Percentiles rank a stretch among this genome's conserved stretches.
Evolutionary conservation across 2,329 filamentous ascomycete species (phyloP).

Genomic region (Colletotrichum orbiculare): DNA sequence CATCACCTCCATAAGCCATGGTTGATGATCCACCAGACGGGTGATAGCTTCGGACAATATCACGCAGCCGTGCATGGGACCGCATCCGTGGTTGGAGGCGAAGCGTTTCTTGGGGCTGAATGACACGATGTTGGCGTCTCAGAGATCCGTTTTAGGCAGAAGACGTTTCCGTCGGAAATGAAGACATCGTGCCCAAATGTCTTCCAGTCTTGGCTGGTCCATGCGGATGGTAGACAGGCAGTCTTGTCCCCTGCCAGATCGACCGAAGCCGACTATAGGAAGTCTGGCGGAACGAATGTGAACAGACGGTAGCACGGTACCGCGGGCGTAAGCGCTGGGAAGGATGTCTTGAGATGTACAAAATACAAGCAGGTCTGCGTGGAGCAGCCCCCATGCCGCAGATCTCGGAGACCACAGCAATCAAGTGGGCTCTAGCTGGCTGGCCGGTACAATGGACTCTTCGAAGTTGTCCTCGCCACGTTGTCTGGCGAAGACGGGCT

Average conservation of each 20-base stretch:
- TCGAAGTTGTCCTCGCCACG: constrained; percentile 26
- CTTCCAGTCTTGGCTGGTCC: constrained; percentile 16
- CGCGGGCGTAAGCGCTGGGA: constrained; percentile 3
- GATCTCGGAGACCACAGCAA: constrained; percentile 31
- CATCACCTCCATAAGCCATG: constrained; percentile 1
- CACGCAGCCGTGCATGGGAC: background rate
- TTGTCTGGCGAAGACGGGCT: constrained; percentile 6
- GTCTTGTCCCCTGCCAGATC: constrained; percentile 4
- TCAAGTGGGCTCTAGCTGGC: constrained; percentile 33
- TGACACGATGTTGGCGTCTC: constrained; percentile 26
- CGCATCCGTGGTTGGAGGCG: constrained; percentile 2
- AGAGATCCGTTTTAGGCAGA: constrained; percentile 20
- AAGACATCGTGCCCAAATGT: constrained; percentile 11
- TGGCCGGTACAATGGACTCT: constrained; percentile 11
- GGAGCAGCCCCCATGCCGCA: constrained; percentile 25
- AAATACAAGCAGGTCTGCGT: constrained; percentile 1
- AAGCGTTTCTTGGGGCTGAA: constrained; percentile 6
- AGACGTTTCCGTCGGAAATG: constrained; percentile 30
- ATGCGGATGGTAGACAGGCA: constrained; percentile 9
- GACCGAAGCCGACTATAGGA: background rate
- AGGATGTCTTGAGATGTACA: background rate
- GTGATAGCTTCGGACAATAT: background rate
- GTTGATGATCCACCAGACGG: constrained; percentile 14
- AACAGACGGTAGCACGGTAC: constrained; percentile 3
- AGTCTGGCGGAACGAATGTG: constrained; percentile 11